phyloP scores from a whole-genome alignment of 179 eudicot genomes.

The Heliamphora pulchella region DNA sequence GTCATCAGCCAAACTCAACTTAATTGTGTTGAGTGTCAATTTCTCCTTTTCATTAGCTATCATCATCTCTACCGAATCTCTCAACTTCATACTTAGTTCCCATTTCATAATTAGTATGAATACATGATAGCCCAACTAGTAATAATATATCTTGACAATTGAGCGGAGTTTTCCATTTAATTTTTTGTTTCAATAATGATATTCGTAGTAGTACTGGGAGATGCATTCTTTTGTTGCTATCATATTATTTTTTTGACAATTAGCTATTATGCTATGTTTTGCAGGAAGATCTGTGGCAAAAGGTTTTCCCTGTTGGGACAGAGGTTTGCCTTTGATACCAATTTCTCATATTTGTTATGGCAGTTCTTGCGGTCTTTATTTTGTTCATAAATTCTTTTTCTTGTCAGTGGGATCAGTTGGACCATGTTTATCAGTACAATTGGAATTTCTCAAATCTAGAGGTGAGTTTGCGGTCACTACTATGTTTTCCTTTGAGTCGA shows the following conservation, averaged over 20 bases:
- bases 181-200: too few relatives aligned
- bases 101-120: too few relatives aligned
- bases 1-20: too few relatives aligned
- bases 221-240: background rate
- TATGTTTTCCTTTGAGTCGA: background rate
- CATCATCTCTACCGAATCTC: too few relatives aligned
- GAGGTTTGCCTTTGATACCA: conserved; percentile 51
- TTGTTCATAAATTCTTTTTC: background rate
- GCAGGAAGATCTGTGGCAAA: conserved; percentile 94
- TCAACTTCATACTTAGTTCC: too few relatives aligned
- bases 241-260: background rate
- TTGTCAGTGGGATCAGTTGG: conserved; percentile 87
- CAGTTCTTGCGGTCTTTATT: background rate
- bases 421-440: conserved; percentile 69
- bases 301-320: conserved; percentile 91
- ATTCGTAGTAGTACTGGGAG: background rate
- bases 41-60: too few relatives aligned
- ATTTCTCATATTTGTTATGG: conserved; percentile 2
- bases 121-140: too few relatives aligned
- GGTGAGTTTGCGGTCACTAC: conserved; percentile 35
- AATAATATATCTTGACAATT: too few relatives aligned
- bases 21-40: too few relatives aligned
- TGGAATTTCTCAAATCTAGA: conserved; percentile 87
- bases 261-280: conserved; percentile 15
- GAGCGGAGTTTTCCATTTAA: too few relatives aligned